Evolutionary conservation across 75 land plant species (phyloP).

Genomic region (Adiantum capillusveneris): DNA sequence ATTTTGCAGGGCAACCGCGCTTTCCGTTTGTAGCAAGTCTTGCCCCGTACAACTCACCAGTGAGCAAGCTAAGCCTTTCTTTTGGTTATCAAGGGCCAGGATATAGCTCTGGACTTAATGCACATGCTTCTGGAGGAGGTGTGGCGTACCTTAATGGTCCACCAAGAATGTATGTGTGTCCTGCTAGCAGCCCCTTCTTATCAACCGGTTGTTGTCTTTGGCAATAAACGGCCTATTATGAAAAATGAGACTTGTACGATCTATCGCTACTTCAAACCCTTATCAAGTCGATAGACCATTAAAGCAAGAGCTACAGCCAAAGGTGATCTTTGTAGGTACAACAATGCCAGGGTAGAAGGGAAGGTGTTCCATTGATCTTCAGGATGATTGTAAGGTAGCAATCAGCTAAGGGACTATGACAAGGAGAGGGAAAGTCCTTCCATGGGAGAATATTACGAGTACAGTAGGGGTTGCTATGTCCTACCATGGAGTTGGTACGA

Average conservation of each 20-base stretch:
- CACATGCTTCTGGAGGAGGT: conserved; percentile 12
- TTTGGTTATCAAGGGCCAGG: too few relatives aligned
- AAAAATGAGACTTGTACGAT: conserved; percentile 78
- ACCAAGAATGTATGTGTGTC: conserved; percentile 32
- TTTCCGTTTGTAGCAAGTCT: too few relatives aligned
- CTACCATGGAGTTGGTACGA: too few relatives aligned
- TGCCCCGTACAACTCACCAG: conserved; percentile 4
- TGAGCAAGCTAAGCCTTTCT: too few relatives aligned
- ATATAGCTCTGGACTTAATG: conserved; percentile 1
- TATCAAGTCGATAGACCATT: conserved; percentile 92
- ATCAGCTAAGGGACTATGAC: too few relatives aligned
- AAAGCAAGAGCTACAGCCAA: conserved; percentile 93
- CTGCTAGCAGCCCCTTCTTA: conserved; percentile 37
- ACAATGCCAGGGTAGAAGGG: conserved; percentile 85
- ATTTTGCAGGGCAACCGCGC: too few relatives aligned
- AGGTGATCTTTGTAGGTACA: conserved; percentile 65
- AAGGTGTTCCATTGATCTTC: conserved; percentile 89
- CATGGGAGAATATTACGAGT: too few relatives aligned
- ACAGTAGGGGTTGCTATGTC: too few relatives aligned
- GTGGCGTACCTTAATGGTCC: conserved; percentile 2
- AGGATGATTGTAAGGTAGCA: too few relatives aligned
- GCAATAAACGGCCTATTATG: conserved; percentile 72
- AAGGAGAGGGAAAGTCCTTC: too few relatives aligned
- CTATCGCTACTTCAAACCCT: conserved; percentile 87
- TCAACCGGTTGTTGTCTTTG: conserved; percentile 57